These are phyloP conservation scores for Metschnikowia arizonensis DNA, from an alignment of 805 yeast species.

Conservation along the genomic window DNA sequence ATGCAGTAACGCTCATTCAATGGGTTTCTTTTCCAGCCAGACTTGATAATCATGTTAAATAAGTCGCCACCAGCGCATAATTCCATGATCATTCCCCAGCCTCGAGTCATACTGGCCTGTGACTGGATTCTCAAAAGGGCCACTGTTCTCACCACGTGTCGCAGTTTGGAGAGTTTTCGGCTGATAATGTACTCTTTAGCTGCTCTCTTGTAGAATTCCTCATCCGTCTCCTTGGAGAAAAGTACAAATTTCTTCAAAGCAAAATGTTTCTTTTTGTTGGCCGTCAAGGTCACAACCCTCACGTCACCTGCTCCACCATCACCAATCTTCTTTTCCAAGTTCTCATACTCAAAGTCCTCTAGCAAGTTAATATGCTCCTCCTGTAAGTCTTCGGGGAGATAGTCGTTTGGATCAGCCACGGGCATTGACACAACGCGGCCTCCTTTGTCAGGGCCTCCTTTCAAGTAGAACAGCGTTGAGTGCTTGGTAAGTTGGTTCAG, in stretches of 20 bases:
- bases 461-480: slow-evolving; percentile 23
- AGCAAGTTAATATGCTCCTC: slow-evolving; percentile 47
- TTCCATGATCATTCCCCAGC: slow-evolving; percentile 77
- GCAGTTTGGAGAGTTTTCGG: slow-evolving; percentile 47
- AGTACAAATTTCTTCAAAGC: slow-evolving; percentile 66
- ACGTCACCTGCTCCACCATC: slow-evolving; percentile 73
- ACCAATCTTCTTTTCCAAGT: slow-evolving; percentile 49
- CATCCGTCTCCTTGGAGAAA: slow-evolving; percentile 58
- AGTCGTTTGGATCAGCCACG: slow-evolving; percentile 61
- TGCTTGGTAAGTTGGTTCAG: slow-evolving; percentile 21
- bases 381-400: slow-evolving; percentile 50
- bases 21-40: slow-evolving; percentile 56
- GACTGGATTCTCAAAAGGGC: slow-evolving; percentile 57
- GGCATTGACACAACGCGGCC: slow-evolving; percentile 56
- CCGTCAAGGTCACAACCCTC: slow-evolving; percentile 35
- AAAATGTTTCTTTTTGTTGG: slow-evolving; percentile 44
- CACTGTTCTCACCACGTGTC: slow-evolving; percentile 57
- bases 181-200: slow-evolving; percentile 61
- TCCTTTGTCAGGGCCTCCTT: slow-evolving; percentile 37
- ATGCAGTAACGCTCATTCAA: slow-evolving; percentile 55
- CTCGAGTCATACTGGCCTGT: slow-evolving; percentile 49
- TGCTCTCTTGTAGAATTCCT: slow-evolving; percentile 62
- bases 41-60: slow-evolving; percentile 48
- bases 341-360: slow-evolving; percentile 51
- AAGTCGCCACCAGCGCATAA: slow-evolving; percentile 60